phyloP scores from a whole-genome alignment of 2,329 filamentous ascomycete species.

The Fusarium protoensiforme region DNA sequence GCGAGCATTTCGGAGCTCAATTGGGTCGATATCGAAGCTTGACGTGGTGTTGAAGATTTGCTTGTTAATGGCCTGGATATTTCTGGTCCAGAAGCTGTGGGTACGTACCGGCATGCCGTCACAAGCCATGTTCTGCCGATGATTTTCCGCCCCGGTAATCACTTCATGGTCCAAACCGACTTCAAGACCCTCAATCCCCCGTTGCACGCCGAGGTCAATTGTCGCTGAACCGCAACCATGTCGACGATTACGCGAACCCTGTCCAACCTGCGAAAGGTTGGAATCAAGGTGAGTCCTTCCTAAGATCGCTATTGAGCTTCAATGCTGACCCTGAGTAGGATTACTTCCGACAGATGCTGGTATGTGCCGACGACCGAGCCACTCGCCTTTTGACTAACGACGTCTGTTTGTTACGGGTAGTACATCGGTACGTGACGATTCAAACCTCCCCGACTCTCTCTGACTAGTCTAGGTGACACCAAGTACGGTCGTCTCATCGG shows the following conservation, averaged over 20 bases:
- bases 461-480: slow-evolving; percentile 80
- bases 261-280: slow-evolving; percentile 86
- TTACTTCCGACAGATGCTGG: slow-evolving; percentile 91
- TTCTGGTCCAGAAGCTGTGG: slow-evolving; percentile 29
- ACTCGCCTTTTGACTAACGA: slow-evolving; percentile 37
- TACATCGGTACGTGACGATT: slow-evolving; percentile 62
- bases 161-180: slow-evolving; percentile 23
- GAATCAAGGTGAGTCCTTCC: slow-evolving; percentile 76
- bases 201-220: slow-evolving; percentile 40
- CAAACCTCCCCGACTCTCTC: neutral
- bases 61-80: slow-evolving; percentile 31
- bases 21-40: slow-evolving; percentile 5
- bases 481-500: slow-evolving; percentile 91
- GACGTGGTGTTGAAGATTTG: slow-evolving; percentile 10
- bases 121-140: slow-evolving; percentile 35
- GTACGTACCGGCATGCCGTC: slow-evolving; percentile 38
- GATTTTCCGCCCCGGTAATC: slow-evolving; percentile 45
- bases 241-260: slow-evolving; percentile 90
- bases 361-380: slow-evolving; percentile 62
- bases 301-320: neutral
- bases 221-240: slow-evolving; percentile 68
- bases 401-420: slow-evolving; percentile 49
- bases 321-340: slow-evolving; percentile 66
- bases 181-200: slow-evolving; percentile 22
- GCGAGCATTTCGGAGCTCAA: slow-evolving; percentile 46